Percentiles rank a stretch among this genome's conserved stretches.
Conservation (phyloP, 306 rosid species). For the Lagenaria siceraria region DNA sequence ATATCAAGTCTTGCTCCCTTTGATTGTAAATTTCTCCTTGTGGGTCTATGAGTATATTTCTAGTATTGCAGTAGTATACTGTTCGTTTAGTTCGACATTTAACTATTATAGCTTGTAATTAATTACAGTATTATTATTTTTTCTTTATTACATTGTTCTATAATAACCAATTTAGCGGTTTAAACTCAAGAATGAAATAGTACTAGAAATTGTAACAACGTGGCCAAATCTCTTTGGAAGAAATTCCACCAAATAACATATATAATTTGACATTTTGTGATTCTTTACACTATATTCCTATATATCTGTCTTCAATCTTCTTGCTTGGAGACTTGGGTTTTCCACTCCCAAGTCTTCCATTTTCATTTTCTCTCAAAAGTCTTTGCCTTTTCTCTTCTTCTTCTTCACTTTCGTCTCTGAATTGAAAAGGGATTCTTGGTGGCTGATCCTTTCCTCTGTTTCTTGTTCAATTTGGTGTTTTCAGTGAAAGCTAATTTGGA, state of each 20-base stretch:
- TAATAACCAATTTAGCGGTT: no score
- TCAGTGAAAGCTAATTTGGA: background rate
- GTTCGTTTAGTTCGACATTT: no score
- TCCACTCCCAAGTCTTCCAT: background rate
- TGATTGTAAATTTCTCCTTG: background rate
- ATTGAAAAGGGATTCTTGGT: background rate
- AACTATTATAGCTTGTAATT: no score
- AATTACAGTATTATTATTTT: no score
- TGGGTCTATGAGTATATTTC: background rate
- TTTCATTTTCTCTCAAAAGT: background rate
- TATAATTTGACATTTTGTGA: background rate
- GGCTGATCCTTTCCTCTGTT: conserved; percentile 6
- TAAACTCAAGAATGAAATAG: no score
- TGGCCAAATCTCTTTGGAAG: background rate
- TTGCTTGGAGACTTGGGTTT: background rate
- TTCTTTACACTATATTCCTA: background rate
- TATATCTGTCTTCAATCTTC: conserved; percentile 8
- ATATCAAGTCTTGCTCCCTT: background rate
- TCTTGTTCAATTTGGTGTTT: background rate
- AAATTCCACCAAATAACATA: background rate
- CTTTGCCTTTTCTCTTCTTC: background rate
- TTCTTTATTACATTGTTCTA: no score
- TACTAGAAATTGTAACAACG: background rate
- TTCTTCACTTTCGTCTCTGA: background rate
- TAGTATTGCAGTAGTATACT: no score